Evolutionary conservation across 2,329 filamentous ascomycete genomes (phyloP), one percentile per base, ranked within the genome.

Genomic region (Aspergillus sp.): DNA sequence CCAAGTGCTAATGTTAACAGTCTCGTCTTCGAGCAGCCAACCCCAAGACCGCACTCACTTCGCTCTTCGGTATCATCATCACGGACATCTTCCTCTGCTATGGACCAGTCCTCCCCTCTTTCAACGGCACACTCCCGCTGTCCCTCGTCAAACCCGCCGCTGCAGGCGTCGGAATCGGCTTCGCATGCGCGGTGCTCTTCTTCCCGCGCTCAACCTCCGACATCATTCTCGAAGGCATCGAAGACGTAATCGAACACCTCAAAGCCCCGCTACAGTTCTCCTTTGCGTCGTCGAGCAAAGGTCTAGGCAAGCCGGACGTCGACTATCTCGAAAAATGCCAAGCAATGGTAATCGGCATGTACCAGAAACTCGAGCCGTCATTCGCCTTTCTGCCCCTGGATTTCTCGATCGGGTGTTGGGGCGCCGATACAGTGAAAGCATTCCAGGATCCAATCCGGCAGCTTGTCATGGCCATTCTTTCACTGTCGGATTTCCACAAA

Each of bases 131-230:
- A 0, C 56, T 85, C 3, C 75, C 79, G 0, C 65, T 72, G 4
- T 47, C 75, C 0, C 62, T 84, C 22, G 73, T 84, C 3, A 79
- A 81, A 46, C 83, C 83, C 0, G 79, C 77, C 1, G 80, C 79
- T 0, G 76, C 81, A 19, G 82, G 80, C 0, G 73, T 81, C 7
- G 83, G 78, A 0, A 68, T 84, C 0, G 83, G 82, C 0, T 57
- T 80, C 2, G 77, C 72, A 3, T 81, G 78, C 49, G 79, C 76
- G 5, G 54, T 84, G 1, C 59, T 84, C 3, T 72, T 84, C 49
- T 84, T 84, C 57, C 83, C 83, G 0, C 77, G 79, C 46, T 84
- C 83, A 0, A 82, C 83, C 0, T 83, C 82, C 0, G 77, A 79
- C 25, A 71, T 77, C 2, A 77, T 82, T 1, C 68, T 84, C 0